phyloP scores from a whole-genome alignment of 768 basidiomycete genomes.

The Ramaria sp. region DNA sequence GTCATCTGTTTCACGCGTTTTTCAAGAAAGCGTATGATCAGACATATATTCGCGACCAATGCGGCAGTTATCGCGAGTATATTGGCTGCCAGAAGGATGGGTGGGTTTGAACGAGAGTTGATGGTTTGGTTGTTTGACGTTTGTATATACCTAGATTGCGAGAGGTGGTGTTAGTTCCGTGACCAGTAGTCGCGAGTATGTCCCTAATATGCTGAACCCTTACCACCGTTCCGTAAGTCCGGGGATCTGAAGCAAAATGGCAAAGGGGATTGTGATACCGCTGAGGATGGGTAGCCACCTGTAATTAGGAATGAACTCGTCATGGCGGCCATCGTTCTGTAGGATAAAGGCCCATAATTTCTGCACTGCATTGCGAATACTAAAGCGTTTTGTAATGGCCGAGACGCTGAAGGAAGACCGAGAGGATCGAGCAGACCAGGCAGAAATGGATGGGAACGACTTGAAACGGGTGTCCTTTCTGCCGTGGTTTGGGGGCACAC shows the following conservation, averaged over 20 bases:
- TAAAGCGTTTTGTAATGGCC: not conserved
- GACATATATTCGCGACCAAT: conserved; percentile 52
- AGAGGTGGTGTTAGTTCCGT: not conserved
- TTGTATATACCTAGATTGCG: conserved; percentile 26
- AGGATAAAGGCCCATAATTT: conserved; percentile 1
- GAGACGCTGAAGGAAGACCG: too few relatives aligned
- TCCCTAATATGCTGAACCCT: conserved; percentile 1
- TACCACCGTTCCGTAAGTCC: conserved; percentile 71
- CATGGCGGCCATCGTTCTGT: conserved; percentile 13
- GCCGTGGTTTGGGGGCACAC: not conserved
- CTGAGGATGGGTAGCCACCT: conserved; percentile 56
- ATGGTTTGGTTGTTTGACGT: conserved; percentile 35
- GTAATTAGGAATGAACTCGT: conserved; percentile 40
- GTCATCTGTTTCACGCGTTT: conserved; percentile 52
- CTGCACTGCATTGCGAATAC: not conserved
- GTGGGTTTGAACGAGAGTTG: conserved; percentile 41
- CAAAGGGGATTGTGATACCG: conserved; percentile 60
- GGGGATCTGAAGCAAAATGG: conserved; percentile 75
- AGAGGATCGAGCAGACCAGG: conserved; percentile 2
- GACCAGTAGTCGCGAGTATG: not conserved
- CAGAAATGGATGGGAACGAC: conserved; percentile 1
- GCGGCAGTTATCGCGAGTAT: conserved; percentile 58
- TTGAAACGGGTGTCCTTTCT: conserved; percentile 2
- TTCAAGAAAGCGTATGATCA: conserved; percentile 67
- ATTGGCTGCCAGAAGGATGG: conserved; percentile 48